Evolutionary conservation across 306 rosid genomes (phyloP), one percentile per base, ranked within the genome.

Genomic region (Dalbergia cochinchinensis): DNA sequence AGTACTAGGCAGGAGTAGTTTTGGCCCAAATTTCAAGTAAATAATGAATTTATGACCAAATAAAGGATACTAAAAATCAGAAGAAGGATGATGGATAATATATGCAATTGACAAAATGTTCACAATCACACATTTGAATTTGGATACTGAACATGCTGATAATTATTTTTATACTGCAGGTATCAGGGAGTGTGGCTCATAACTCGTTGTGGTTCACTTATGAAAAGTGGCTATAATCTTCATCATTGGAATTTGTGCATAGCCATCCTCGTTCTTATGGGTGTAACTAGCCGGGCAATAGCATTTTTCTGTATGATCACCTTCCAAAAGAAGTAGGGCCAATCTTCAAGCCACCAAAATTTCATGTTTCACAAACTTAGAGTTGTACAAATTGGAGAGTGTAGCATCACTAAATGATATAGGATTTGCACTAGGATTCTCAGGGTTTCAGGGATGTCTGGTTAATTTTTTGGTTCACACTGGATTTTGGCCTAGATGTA

Each of bases 131-230:
- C 34, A 33, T 76, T 20, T 65, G 82, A 22, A 47, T 22, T 34
- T 73, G 69, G 19, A 33, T 53, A 61, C 8, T 64, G 34, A 63
- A n/a, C 69, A 57, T 69, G 42, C 12, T 34, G 47, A 47, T 9
- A 55, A 47, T 77, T 64, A 16, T 41, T n/a, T 61, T n/a, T 83
- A 44, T 26, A 18, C 37, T 83, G 65, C 85, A 95, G 99, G 91
- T 91, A 95, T 60, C 86, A 88, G 44, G 99, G 99, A 70, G 98
- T 92, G 59, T 92, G 99, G 99, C 97, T 91, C 69, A 87, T 95
- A 84, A 90, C 92, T 64, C 89, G 98, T 0, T 92, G 98, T 15
- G 99, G 95, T 41, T 71, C 84, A 16, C 90, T 95, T 45, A 33
- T 77, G 59, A 77, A 71, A 82, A 83, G 82, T 16, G 94, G 96